Conservation (phyloP, 176 grass and related monocot genomes). For the Eremochloa ophiuroides region DNA sequence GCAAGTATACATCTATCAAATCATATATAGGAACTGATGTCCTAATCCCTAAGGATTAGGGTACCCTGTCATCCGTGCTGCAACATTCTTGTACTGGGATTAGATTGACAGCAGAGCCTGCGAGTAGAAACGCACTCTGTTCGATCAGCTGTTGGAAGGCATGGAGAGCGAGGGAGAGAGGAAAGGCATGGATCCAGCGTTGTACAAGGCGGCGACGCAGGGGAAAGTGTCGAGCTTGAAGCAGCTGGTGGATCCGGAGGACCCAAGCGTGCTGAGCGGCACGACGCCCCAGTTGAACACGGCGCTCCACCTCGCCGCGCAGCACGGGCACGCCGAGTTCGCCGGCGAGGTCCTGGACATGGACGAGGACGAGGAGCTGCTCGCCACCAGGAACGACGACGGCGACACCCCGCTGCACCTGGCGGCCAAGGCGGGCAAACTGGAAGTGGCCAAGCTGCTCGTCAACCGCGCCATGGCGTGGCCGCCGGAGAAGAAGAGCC, state of each 20-base stretch:
- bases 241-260: neutral
- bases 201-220: slow-evolving; percentile 44
- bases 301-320: slow-evolving; percentile 55
- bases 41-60: neutral
- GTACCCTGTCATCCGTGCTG: neutral
- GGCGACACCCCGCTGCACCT: slow-evolving; percentile 68
- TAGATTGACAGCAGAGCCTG: neutral
- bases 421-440: slow-evolving; percentile 40
- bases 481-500: slow-evolving; percentile 1
- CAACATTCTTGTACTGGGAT: neutral
- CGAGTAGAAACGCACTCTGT: neutral
- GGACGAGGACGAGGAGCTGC: neutral
- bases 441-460: slow-evolving; percentile 16
- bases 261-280: slow-evolving; percentile 16
- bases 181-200: slow-evolving; percentile 25
- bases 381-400: slow-evolving; percentile 33
- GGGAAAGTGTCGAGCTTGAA: slow-evolving; percentile 18
- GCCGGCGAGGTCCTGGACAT: slow-evolving; percentile 16
- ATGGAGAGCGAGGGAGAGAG: neutral
- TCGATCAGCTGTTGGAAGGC: neutral
- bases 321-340: slow-evolving; percentile 28
- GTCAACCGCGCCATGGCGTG: neutral
- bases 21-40: neutral
- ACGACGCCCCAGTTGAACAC: slow-evolving; percentile 47
- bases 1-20: neutral